A percentile compares a stretch with the other conserved stretches of the same genome.
These are phyloP conservation scores for Tillandsia leiboldiana DNA, from an alignment of 176 grass and related monocot species.

Conservation along the genomic window DNA sequence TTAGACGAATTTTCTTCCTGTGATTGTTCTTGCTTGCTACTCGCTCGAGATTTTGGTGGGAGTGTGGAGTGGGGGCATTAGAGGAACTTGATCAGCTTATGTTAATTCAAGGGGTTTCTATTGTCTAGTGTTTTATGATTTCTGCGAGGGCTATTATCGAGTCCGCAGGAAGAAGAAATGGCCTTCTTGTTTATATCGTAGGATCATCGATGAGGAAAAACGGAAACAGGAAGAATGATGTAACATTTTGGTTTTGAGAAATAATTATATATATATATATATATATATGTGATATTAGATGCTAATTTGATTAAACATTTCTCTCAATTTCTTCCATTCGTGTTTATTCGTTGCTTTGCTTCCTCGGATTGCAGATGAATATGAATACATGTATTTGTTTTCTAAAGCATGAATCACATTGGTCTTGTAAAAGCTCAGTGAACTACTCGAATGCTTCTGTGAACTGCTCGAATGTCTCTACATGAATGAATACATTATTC, in stretches of 20 bases:
- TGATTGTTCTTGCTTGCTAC: constrained; percentile 52
- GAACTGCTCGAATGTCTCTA: no score
- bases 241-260: constrained; percentile 7
- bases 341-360: no score
- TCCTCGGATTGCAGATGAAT: no score
- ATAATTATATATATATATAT: background rate
- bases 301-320: no score
- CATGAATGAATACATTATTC: no score
- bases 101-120: constrained; percentile 2
- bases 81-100: constrained; percentile 19
- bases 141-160: background rate
- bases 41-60: constrained; percentile 73
- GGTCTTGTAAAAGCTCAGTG: no score
- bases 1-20: constrained; percentile 36
- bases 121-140: background rate
- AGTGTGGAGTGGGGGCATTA: constrained; percentile 38
- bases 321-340: no score
- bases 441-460: no score
- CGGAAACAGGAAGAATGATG: constrained; percentile 3
- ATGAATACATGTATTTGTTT: no score
- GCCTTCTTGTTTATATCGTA: background rate
- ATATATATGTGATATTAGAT: no score
- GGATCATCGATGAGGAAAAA: background rate
- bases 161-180: background rate
- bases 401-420: no score